Evolutionary conservation across 2,329 filamentous ascomycete genomes (phyloP).

Genomic region (Colletotrichum limetticola): DNA sequence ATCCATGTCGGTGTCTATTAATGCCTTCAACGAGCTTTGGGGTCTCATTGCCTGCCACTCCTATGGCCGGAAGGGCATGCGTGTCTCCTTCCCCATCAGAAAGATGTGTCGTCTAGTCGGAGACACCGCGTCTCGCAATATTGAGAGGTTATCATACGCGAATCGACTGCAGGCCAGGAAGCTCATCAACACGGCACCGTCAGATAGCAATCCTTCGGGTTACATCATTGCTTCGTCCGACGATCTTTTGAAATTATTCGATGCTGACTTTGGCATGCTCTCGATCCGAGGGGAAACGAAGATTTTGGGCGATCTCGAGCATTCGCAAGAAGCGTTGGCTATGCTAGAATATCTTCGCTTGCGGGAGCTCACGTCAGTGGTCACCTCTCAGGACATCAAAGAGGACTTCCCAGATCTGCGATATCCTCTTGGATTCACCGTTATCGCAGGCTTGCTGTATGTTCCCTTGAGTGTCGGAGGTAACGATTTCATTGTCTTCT

Average conservation of each 20-base stretch:
- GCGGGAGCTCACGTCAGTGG: conserved; percentile 77
- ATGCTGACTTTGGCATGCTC: conserved; percentile 86
- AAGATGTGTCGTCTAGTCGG: conserved; percentile 93
- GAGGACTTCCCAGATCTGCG: conserved; percentile 84
- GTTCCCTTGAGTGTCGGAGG: conserved; percentile 83
- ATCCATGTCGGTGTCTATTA: conserved; percentile 95
- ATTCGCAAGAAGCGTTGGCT: conserved; percentile 84
- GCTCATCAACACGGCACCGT: conserved; percentile 86
- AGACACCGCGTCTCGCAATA: conserved; percentile 86
- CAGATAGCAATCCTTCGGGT: conserved; percentile 83
- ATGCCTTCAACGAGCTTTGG: conserved; percentile 87
- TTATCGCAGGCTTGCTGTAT: conserved; percentile 82
- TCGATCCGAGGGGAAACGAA: conserved; percentile 92
- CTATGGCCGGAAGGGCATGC: conserved; percentile 82
- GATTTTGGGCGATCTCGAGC: conserved; percentile 78
- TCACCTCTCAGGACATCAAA: conserved; percentile 80
- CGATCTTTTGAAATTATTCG: conserved; percentile 83
- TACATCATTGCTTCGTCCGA: conserved; percentile 93
- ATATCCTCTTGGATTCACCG: conserved; percentile 82
- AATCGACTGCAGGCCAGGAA: conserved; percentile 87
- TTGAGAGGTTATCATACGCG: conserved; percentile 87
- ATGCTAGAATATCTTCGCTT: conserved; percentile 87
- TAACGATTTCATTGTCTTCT: conserved; percentile 89
- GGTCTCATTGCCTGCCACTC: conserved; percentile 88
- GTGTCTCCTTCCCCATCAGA: conserved; percentile 90